phyloP scores from a whole-genome alignment of 345 rosid genomes.

The Erodium maritimum region DNA sequence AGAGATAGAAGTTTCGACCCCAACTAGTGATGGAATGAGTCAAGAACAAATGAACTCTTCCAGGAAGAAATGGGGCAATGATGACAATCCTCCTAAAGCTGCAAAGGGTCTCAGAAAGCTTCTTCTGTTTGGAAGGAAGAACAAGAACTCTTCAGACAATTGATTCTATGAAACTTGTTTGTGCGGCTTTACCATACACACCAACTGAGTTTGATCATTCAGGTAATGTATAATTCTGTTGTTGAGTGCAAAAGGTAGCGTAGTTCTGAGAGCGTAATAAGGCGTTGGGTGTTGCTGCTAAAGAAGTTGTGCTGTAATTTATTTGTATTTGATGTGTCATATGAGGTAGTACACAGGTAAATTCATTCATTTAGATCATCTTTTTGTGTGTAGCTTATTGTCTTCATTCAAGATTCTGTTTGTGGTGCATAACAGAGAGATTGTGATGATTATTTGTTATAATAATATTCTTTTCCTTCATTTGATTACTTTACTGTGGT shows the following conservation, averaged over 20 bases:
- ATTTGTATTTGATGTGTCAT: slow-evolving; percentile 8
- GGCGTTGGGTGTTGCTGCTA: slow-evolving; percentile 29
- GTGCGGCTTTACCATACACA: too few relatives aligned
- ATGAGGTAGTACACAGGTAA: slow-evolving; percentile 11
- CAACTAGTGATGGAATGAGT: slow-evolving; percentile 29
- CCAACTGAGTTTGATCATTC: too few relatives aligned
- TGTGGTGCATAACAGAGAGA: slow-evolving; percentile 4
- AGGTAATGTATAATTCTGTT: too few relatives aligned
- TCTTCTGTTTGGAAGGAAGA: slow-evolving; percentile 70
- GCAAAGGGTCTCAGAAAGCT: slow-evolving; percentile 84
- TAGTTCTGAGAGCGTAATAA: too few relatives aligned
- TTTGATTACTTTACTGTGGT: neutral
- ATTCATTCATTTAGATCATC: neutral
- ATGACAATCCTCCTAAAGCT: slow-evolving; percentile 58
- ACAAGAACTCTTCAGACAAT: slow-evolving; percentile 10
- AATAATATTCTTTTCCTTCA: neutral
- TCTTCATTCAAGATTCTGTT: slow-evolving; percentile 2
- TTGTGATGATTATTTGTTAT: slow-evolving; percentile 1
- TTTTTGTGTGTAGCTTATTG: too few relatives aligned
- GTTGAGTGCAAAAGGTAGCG: too few relatives aligned
- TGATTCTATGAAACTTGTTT: slow-evolving; percentile 12
- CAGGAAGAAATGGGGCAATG: slow-evolving; percentile 86
- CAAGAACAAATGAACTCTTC: slow-evolving; percentile 38
- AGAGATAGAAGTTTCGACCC: slow-evolving; percentile 56
- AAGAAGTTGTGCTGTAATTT: slow-evolving; percentile 10